Percentiles rank a stretch among this genome's conserved stretches.
phyloP scores from a whole-genome alignment of 2,329 filamentous ascomycete species.

The Seiridium cupressi region DNA sequence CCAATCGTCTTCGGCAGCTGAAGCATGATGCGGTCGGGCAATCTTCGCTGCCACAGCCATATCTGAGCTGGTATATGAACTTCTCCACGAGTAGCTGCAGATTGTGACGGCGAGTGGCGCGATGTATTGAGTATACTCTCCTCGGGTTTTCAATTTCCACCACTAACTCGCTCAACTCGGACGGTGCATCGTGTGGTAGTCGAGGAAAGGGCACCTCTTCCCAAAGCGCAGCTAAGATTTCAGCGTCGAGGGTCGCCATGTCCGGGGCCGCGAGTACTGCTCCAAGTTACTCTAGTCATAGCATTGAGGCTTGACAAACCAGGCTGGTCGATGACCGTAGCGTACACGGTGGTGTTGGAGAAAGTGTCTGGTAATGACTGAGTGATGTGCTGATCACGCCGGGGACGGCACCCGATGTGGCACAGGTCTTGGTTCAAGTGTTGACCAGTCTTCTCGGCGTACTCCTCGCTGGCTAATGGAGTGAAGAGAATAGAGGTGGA shows the following conservation, averaged over 20 bases:
- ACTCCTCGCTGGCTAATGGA: too few relatives aligned
- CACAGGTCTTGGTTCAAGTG: too few relatives aligned
- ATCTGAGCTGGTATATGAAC: constrained; percentile 79
- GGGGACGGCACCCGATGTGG: too few relatives aligned
- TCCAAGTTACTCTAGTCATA: constrained; percentile 48
- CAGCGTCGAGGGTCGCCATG: constrained; percentile 36
- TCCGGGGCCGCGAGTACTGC: constrained; percentile 30
- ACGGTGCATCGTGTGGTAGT: constrained; percentile 59
- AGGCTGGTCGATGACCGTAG: too few relatives aligned
- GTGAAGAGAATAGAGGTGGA: too few relatives aligned
- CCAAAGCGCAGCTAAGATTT: constrained; percentile 59
- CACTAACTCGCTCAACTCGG: constrained; percentile 53
- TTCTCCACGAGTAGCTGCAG: constrained; percentile 68
- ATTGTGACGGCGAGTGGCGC: constrained; percentile 58
- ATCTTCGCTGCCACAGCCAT: constrained; percentile 68
- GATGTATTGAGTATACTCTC: constrained; percentile 59
- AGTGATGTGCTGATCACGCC: too few relatives aligned
- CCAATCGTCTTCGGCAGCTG: constrained; percentile 68
- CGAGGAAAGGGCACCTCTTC: constrained; percentile 58
- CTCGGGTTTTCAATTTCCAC: constrained; percentile 61
- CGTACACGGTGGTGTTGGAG: too few relatives aligned
- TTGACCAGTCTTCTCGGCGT: too few relatives aligned
- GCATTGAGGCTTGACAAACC: constrained; percentile 28
- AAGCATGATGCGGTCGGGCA: constrained; percentile 80
- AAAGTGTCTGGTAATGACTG: too few relatives aligned